Base-by-base conservation (phyloP, 257 asterid species). In the Leptodermis oblonga region DNA sequence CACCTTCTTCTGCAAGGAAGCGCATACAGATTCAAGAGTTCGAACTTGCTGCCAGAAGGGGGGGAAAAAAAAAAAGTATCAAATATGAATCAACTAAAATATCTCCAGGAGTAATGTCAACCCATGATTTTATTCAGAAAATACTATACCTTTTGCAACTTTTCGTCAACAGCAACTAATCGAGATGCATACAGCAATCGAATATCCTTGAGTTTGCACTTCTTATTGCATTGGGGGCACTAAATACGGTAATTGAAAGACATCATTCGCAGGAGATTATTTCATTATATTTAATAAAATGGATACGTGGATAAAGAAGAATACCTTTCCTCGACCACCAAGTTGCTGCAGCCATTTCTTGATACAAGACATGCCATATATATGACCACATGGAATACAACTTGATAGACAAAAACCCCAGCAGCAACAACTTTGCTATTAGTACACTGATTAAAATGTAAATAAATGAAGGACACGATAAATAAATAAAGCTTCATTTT, bases 141-240 rank as follows among this genome's bases (percentile, higher is more conserved):
- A 51, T 11, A 20, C 28, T 49, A 30, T 67, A 93, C 99, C 97
- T 88, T 85, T 73, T 87, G 92, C 71, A 90, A 84, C 77, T 82
- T 82, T 64, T 80, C 87, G 39, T 93, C 96, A 22, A 85, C 68
- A 59, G 84, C 87, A 74, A 83, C 87, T 67, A 93, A 52, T 62
- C 71, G 88, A 68, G 92, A 69, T 22, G 96, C 96, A 76, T 88
- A 93, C 75, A 93, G 92, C 36, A 81, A 73, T 49, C 99, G 82
- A 58, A 93, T 81, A 74, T 84, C 87, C 86, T 85, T 88, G 69
- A 85, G 11, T 26, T 79, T 66, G 73, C 96, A 86, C 75, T 73
- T 87, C 78, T 39, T 80, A 68, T 88, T 93, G 81, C 99, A 93
- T 78, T 90, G 99, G 9, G 99, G 99, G 74, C 99, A 93, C 97